These are phyloP conservation scores for Catharanthus roseus DNA, from an alignment of 257 asterid species.

Conservation along the genomic window DNA sequence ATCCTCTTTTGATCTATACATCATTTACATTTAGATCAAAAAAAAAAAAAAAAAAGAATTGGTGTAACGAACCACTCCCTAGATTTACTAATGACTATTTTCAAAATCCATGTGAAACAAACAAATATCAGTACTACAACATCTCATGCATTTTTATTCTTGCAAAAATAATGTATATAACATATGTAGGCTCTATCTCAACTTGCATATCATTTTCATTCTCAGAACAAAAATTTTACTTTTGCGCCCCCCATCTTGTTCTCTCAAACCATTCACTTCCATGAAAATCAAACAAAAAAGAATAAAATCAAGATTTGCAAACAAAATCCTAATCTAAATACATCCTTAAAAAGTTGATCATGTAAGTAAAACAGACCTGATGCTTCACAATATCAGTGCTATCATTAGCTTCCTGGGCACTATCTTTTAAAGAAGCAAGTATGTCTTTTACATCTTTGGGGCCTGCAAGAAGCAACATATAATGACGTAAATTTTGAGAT, in stretches of 20 bases:
- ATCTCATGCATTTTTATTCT: background rate
- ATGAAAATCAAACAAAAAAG: no score
- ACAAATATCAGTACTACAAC: background rate
- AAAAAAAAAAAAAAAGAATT: no score
- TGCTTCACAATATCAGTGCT: conserved; percentile 47
- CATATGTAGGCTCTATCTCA: no score
- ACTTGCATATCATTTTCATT: no score
- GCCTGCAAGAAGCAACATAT: conserved; percentile 51
- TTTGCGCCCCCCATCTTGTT: no score
- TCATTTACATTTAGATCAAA: no score
- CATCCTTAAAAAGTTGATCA: background rate
- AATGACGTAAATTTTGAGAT: background rate
- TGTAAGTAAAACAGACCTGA: conserved; percentile 50
- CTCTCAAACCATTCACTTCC: no score
- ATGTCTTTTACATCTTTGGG: conserved; percentile 76
- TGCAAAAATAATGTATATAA: background rate
- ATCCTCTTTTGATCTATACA: no score
- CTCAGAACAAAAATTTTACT: no score
- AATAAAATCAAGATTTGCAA: no score
- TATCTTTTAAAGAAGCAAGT: conserved; percentile 58
- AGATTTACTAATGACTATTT: background rate
- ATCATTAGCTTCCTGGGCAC: conserved; percentile 46
- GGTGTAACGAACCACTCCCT: background rate
- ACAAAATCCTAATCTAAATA: background rate
- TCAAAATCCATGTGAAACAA: background rate